phyloP scores from a whole-genome alignment of 169 alveolate species.

The Perkinsus marinus region DNA sequence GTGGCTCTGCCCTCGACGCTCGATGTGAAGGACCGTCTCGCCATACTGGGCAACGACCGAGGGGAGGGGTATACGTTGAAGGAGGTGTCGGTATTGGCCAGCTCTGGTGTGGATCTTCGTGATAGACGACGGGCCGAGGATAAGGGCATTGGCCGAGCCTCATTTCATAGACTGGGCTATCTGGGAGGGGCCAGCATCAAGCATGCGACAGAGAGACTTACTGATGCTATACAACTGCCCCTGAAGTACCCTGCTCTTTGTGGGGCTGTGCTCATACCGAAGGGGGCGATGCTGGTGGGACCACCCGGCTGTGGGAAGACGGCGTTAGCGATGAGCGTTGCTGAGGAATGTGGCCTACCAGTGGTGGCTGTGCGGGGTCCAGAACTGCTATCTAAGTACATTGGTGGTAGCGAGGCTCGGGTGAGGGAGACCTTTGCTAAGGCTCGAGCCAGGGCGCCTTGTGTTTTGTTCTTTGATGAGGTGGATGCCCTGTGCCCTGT shows the following conservation, averaged over 20 bases:
- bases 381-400: constrained; percentile 52
- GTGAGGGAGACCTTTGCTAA: constrained; percentile 51
- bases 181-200: not conserved
- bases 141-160: not conserved
- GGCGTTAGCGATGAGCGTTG: not conserved
- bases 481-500: constrained; percentile 58
- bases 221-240: not conserved
- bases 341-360: not conserved
- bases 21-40: not conserved
- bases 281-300: not conserved
- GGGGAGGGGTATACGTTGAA: not conserved
- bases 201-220: not conserved
- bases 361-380: constrained; percentile 32
- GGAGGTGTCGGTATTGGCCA: not conserved
- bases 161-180: not conserved
- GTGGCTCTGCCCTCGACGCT: not conserved
- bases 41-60: not conserved
- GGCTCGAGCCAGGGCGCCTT: constrained; percentile 45
- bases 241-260: not conserved
- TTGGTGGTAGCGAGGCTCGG: constrained; percentile 54
- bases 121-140: not conserved
- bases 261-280: not conserved
- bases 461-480: constrained; percentile 59
- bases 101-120: not conserved
- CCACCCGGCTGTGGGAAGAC: not conserved